These are phyloP conservation scores for Collariella sp. DNA, from an alignment of 495 filamentous ascomycete species.

Conservation along the genomic window DNA sequence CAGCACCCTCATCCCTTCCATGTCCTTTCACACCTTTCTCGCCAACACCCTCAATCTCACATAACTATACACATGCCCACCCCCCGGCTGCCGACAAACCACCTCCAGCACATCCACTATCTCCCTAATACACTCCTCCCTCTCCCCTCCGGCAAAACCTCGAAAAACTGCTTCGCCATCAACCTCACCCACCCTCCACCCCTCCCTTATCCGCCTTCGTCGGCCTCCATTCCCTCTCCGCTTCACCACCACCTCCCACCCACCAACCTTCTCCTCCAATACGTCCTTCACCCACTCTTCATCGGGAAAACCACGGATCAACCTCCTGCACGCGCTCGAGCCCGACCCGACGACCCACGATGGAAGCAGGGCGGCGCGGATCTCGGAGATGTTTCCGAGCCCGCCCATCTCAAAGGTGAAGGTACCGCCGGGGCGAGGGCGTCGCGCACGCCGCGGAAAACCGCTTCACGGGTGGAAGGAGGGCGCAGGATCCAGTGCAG, in stretches of 20 bases:
- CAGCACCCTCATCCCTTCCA: background rate
- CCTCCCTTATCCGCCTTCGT: conserved; percentile 50
- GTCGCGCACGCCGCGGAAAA: conserved; percentile 41
- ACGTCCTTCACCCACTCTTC: conserved; percentile 41
- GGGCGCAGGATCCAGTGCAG: conserved; percentile 62
- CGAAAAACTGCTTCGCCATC: conserved; percentile 52
- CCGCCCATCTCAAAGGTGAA: conserved; percentile 72
- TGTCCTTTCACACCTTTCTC: conserved; percentile 33
- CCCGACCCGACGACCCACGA: conserved; percentile 45
- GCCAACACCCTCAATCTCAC: conserved; percentile 60
- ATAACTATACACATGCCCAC: conserved; percentile 58
- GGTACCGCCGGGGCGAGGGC: conserved; percentile 47
- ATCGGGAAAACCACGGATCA: conserved; percentile 69
- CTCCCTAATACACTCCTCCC: conserved; percentile 47
- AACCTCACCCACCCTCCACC: conserved; percentile 64
- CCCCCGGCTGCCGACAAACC: conserved; percentile 46
- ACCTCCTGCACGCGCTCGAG: conserved; percentile 39
- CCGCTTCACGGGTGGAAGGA: conserved; percentile 21
- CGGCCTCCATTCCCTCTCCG: conserved; percentile 59
- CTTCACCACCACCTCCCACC: conserved; percentile 52
- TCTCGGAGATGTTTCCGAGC: conserved; percentile 59
- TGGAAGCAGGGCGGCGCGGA: conserved; percentile 49
- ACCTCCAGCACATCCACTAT: conserved; percentile 49
- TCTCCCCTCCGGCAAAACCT: conserved; percentile 38
- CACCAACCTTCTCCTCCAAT: conserved; percentile 42